Percentiles rank a stretch among this genome's conserved stretches.
phyloP scores from a whole-genome alignment of 305 asterid genomes.

The Fraxinus nigra region DNA sequence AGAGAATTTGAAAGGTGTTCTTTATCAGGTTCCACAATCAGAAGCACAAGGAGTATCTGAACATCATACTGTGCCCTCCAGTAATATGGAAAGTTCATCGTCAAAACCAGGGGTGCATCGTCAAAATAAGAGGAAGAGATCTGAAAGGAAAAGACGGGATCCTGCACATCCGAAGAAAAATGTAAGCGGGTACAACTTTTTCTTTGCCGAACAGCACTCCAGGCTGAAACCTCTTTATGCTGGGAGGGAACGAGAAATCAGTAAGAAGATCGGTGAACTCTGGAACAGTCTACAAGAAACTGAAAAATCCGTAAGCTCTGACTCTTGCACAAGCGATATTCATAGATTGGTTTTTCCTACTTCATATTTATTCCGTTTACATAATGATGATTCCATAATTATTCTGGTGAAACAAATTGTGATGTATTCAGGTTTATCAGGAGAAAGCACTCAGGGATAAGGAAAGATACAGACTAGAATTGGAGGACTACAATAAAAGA shows the following conservation, averaged over 20 bases:
- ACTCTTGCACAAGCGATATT: background rate
- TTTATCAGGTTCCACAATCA: conserved; percentile 47
- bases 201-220: conserved; percentile 84
- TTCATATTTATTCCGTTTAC: background rate
- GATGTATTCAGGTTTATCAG: conserved; percentile 53
- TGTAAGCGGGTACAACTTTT: conserved; percentile 81
- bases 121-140: conserved; percentile 71
- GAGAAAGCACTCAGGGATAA: conserved; percentile 73
- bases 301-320: conserved; percentile 52
- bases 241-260: conserved; percentile 76
- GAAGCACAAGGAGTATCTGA: conserved; percentile 19
- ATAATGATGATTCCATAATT: too few relatives aligned
- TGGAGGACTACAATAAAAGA: conserved; percentile 61
- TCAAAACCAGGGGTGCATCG: conserved; percentile 35
- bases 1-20: conserved; percentile 74
- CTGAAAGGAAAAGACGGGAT: conserved; percentile 62
- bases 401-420: too few relatives aligned
- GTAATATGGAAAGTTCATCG: conserved; percentile 16
- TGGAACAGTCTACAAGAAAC: conserved; percentile 72
- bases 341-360: background rate
- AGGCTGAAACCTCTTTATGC: conserved; percentile 62
- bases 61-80: conserved; percentile 20
- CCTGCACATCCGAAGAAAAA: conserved; percentile 84
- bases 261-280: conserved; percentile 73
- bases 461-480: conserved; percentile 67